A percentile compares a stretch with the other conserved stretches of the same genome.
phyloP scores from a whole-genome alignment of 2,329 filamentous ascomycete genomes.

The Albifimbria verrucaria region DNA sequence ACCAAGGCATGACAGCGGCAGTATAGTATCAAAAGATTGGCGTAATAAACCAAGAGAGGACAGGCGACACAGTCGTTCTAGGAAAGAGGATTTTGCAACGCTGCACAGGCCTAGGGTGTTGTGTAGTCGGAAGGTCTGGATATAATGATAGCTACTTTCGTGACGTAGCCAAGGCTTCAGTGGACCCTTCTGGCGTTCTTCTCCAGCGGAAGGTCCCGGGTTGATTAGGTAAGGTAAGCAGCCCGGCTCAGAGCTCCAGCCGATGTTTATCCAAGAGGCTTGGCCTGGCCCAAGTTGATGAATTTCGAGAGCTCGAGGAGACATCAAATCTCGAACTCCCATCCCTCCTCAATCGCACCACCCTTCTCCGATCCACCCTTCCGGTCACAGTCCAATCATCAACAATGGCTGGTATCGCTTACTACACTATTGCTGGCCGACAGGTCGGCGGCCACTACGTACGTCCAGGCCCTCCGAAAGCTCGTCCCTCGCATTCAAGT shows the following conservation, averaged over 20 bases:
- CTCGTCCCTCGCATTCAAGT: conserved; percentile 4
- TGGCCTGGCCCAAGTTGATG: not conserved
- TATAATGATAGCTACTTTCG: conserved; percentile 17
- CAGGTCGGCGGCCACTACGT: conserved; percentile 62
- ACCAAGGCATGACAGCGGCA: conserved; percentile 43
- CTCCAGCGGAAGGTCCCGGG: no score
- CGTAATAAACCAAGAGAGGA: not conserved
- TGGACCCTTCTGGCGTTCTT: no score
- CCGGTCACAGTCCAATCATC: conserved; percentile 15
- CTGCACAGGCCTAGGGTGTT: no score
- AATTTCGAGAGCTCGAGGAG: conserved; percentile 12
- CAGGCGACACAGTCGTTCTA: no score
- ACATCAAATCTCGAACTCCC: conserved; percentile 5
- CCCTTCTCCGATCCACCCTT: conserved; percentile 22
- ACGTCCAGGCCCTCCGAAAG: conserved; percentile 28
- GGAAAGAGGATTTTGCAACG: no score
- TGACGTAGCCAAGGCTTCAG: no score
- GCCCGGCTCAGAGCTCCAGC: no score
- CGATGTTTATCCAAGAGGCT: not conserved
- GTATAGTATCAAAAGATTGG: not conserved
- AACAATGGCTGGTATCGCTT: conserved; percentile 36
- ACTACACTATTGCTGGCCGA: conserved; percentile 55
- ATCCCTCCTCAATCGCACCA: conserved; percentile 24
- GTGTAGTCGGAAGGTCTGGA: conserved; percentile 10
- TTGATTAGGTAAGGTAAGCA: not conserved